Percentiles rank a stretch among this genome's conserved stretches.
These are phyloP conservation scores for Moesziomyces sp. DNA, from an alignment of 1,284 basidiomycete species.

Conservation along the genomic window DNA sequence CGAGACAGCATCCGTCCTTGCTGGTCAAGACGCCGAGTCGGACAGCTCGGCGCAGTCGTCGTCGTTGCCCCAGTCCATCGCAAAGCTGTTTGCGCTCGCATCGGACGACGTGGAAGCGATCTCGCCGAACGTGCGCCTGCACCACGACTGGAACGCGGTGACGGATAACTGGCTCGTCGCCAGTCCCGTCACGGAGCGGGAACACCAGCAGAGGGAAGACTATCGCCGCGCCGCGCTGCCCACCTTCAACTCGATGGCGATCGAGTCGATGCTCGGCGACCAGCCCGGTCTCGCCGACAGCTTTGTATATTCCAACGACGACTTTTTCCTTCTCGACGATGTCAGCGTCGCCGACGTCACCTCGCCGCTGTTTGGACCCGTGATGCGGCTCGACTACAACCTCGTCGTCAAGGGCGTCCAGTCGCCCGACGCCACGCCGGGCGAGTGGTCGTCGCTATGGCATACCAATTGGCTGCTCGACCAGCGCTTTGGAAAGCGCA, in stretches of 20 bases:
- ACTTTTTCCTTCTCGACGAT: conserved; percentile 51
- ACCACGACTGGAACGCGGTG: conserved; percentile 57
- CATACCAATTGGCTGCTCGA: conserved; percentile 41
- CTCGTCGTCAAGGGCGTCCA: conserved; percentile 22
- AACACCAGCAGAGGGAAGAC: conserved; percentile 11
- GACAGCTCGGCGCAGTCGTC: neutral
- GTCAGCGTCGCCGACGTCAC: conserved; percentile 29
- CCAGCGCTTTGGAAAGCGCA: conserved; percentile 45
- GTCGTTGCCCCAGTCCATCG: conserved; percentile 1
- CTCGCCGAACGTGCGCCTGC: conserved; percentile 28
- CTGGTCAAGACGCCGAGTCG: conserved; percentile 23
- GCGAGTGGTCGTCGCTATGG: conserved; percentile 47
- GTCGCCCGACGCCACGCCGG: conserved; percentile 15
- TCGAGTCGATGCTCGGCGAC: conserved; percentile 51
- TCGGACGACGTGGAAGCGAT: neutral
- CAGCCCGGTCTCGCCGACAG: conserved; percentile 37
- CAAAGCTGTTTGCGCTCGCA: conserved; percentile 1
- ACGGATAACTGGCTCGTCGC: conserved; percentile 36
- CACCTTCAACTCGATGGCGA: conserved; percentile 57
- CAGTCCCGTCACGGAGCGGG: conserved; percentile 2
- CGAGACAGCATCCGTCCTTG: conserved; percentile 12
- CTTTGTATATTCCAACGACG: conserved; percentile 55
- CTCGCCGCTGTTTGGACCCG: conserved; percentile 49
- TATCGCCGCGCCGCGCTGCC: conserved; percentile 49
- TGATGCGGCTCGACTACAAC: conserved; percentile 53